Evolutionary conservation across 2,329 filamentous ascomycete genomes (phyloP), one percentile per base, ranked within the genome.

Genomic region (Coniochaeta prunicola): DNA sequence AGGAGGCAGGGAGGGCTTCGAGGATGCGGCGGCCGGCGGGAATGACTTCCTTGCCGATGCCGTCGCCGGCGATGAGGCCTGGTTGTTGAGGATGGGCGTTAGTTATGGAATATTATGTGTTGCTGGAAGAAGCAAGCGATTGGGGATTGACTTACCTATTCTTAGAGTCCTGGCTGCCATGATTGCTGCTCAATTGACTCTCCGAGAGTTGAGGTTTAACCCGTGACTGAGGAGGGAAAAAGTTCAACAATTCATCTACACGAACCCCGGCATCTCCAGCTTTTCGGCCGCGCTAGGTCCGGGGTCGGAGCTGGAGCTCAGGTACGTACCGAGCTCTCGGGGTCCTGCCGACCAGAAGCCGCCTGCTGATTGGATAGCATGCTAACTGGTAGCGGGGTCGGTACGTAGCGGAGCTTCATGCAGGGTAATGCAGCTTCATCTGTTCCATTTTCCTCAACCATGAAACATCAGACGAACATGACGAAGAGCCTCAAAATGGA

Each of bases 11-110:
- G 1, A 99, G 88, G 56, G 94, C 89, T 80, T 99, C 93, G 70
- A 99, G 90, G 67, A 97, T 81, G 64, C 90, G 88, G 68, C 91
- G 90, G 57, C 93, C 94, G 58, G 94, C 90, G 65, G 94, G 94
- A 75, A 99, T 97, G 74, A 99, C 94, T 78, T 99, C 94, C 73
- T 91, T 91, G 77, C 94, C 94, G 77, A 99, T 99, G 76, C 94
- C 94, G 78, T 99, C 94, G 71, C 94, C 94, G 68, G 94, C 90
- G 73, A 99, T 97, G 69, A 97, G 90, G 74, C 92, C 92, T 96
- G 65, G 12, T 34, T 33, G 53, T 15, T 28, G 21, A 45, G 10
- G 13, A 8, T 21, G 19, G 4, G 34, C 4, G 54, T 56, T 19
- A 56, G 54, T 30, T 17, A 12, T 21, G 10, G 13, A 2, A 13